A percentile compares a stretch with the other conserved stretches of the same genome.
Evolutionary conservation across 1,284 basidiomycete genomes (phyloP).

Genomic region (Cystobasidium sp.): DNA sequence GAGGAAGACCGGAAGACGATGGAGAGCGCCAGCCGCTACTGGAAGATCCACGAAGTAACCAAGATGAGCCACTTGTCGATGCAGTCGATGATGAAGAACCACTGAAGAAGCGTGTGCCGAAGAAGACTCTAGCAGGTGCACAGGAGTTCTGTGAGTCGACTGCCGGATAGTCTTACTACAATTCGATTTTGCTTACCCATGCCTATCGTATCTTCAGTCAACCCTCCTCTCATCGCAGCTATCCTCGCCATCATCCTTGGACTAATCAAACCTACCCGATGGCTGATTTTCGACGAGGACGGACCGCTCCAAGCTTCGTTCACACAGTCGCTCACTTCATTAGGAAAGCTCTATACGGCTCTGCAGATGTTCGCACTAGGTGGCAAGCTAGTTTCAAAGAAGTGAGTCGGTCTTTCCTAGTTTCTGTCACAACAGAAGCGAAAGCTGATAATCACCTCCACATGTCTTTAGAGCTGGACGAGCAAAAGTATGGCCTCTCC

Average conservation of each 20-base stretch:
- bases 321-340: conserved; percentile 51
- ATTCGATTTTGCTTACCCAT: conserved; percentile 14
- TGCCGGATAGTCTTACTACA: too few relatives aligned
- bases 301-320: conserved; percentile 46
- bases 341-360: conserved; percentile 56
- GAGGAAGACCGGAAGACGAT: background rate
- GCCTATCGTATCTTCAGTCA: conserved; percentile 52
- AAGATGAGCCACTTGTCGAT: conserved; percentile 46
- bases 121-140: conserved; percentile 42
- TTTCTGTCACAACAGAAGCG: background rate
- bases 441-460: background rate
- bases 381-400: conserved; percentile 41
- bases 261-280: conserved; percentile 53
- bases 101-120: conserved; percentile 45
- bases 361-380: conserved; percentile 55
- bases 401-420: background rate
- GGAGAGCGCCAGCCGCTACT: conserved; percentile 31
- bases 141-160: conserved; percentile 32
- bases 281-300: conserved; percentile 52
- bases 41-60: conserved; percentile 36
- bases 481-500: conserved; percentile 45
- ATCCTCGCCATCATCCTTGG: conserved; percentile 54
- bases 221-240: conserved; percentile 55
- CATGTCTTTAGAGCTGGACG: conserved; percentile 23
- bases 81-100: conserved; percentile 48